Percentiles rank a stretch among this genome's conserved stretches.
phyloP scores from a whole-genome alignment of 352 stramenopile genomes.

The Peronospora farinosa region DNA sequence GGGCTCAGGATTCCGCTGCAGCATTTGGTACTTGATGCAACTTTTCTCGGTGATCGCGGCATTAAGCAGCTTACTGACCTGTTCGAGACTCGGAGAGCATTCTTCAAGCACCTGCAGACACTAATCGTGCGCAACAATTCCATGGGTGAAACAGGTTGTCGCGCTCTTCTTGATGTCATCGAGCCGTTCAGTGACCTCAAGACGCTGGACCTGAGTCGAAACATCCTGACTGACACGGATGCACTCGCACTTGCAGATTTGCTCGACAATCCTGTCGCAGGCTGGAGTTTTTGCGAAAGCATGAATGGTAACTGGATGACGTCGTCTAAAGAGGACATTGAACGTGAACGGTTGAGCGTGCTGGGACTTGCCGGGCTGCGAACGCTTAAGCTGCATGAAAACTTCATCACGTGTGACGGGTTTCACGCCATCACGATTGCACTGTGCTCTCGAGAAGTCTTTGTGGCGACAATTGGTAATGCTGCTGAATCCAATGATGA shows the following conservation, averaged over 20 bases:
- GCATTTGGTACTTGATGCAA: too few species aligned
- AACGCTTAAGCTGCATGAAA: constrained; percentile 43
- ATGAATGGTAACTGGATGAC: constrained; percentile 6
- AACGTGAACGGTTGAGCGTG: constrained; percentile 6
- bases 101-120: constrained; percentile 32
- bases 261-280: constrained; percentile 24
- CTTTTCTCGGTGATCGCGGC: too few species aligned
- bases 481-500: neutral
- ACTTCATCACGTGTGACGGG: constrained; percentile 61
- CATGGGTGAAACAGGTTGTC: constrained; percentile 45
- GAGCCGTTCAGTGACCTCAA: constrained; percentile 27
- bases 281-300: constrained; percentile 9
- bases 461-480: constrained; percentile 14
- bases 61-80: too few species aligned
- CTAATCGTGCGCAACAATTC: constrained; percentile 59
- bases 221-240: constrained; percentile 60
- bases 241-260: constrained; percentile 36
- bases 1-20: neutral
- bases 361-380: constrained; percentile 24
- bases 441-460: constrained; percentile 25
- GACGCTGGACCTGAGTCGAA: constrained; percentile 37
- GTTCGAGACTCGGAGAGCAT: constrained; percentile 16
- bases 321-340: neutral
- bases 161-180: constrained; percentile 28
- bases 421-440: constrained; percentile 54